phyloP scores from a whole-genome alignment of 2,329 filamentous ascomycete species.

The Penicillium nordicum region DNA sequence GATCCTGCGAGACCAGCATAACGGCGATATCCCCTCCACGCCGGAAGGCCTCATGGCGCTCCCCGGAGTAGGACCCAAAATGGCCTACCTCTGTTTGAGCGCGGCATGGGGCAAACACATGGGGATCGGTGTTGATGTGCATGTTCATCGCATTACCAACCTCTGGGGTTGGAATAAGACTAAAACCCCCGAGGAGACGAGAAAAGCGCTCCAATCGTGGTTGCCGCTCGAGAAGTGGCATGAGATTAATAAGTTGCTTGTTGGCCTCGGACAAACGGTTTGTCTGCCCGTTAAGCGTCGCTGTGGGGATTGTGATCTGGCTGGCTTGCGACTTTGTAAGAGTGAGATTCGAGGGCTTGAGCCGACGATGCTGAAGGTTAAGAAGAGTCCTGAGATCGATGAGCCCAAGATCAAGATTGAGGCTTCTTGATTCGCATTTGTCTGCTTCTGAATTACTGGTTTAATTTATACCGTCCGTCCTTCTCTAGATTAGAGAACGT shows the following conservation, averaged over 20 bases:
- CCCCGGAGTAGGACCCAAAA: conserved; percentile 89
- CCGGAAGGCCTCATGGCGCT: conserved; percentile 71
- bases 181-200: conserved; percentile 76
- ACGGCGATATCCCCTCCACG: conserved; percentile 75
- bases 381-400: conserved; percentile 15
- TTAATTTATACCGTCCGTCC: neutral
- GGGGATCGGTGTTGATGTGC: conserved; percentile 90
- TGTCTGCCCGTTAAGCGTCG: conserved; percentile 74
- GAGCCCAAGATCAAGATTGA: conserved; percentile 27
- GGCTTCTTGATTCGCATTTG: conserved; percentile 1
- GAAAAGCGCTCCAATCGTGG: conserved; percentile 73
- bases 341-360: conserved; percentile 66
- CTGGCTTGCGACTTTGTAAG: conserved; percentile 70
- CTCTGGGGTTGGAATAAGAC: conserved; percentile 89
- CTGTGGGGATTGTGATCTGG: conserved; percentile 84
- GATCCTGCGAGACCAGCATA: conserved; percentile 67
- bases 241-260: conserved; percentile 85
- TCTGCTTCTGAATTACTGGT: neutral
- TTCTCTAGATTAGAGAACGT: neutral
- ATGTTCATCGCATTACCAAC: conserved; percentile 92
- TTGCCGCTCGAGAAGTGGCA: conserved; percentile 81
- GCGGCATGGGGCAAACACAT: conserved; percentile 67
- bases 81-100: conserved; percentile 85
- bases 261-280: conserved; percentile 82
- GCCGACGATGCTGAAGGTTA: conserved; percentile 50